Evolutionary conservation across 768 basidiomycete species (phyloP).

Genomic region (Kwoniella sp.): DNA sequence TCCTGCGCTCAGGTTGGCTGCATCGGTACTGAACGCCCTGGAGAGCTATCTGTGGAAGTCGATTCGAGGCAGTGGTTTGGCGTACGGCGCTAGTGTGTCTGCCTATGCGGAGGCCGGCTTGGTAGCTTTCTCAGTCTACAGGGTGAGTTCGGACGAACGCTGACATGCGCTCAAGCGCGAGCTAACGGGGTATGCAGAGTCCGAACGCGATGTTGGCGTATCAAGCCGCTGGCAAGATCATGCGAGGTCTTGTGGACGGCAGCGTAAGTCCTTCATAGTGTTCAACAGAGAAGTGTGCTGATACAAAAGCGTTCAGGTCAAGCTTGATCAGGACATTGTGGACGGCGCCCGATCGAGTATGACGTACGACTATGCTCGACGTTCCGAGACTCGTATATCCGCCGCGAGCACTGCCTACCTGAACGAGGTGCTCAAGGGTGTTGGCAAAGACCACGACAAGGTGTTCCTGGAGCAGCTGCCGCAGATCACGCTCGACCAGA

Average conservation of each 20-base stretch:
- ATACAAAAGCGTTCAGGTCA: neutral
- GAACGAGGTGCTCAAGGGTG: constrained; percentile 85
- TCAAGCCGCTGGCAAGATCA: constrained; percentile 69
- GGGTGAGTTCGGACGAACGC: constrained; percentile 47
- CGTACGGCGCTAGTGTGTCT: constrained; percentile 78
- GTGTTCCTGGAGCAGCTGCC: constrained; percentile 54
- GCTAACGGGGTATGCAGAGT: constrained; percentile 23
- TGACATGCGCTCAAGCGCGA: too few species aligned
- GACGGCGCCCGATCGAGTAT: constrained; percentile 90
- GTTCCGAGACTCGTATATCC: constrained; percentile 76
- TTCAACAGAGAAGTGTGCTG: constrained; percentile 23
- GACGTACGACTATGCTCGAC: constrained; percentile 73
- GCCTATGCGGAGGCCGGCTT: constrained; percentile 74
- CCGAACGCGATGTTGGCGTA: constrained; percentile 61
- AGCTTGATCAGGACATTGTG: constrained; percentile 63
- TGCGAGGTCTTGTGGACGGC: constrained; percentile 74
- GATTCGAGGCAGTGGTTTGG: constrained; percentile 89
- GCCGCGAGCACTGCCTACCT: constrained; percentile 79
- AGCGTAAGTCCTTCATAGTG: constrained; percentile 56
- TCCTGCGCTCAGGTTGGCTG: constrained; percentile 76
- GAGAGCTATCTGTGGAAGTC: constrained; percentile 92
- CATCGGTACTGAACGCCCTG: constrained; percentile 82
- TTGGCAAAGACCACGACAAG: constrained; percentile 68
- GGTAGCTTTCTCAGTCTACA: constrained; percentile 70
- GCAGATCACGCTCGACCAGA: constrained; percentile 70